These are phyloP conservation scores for Cymbopogon flexuosus DNA, from an alignment of 202 grass and related monocot genomes.

Conservation along the genomic window DNA sequence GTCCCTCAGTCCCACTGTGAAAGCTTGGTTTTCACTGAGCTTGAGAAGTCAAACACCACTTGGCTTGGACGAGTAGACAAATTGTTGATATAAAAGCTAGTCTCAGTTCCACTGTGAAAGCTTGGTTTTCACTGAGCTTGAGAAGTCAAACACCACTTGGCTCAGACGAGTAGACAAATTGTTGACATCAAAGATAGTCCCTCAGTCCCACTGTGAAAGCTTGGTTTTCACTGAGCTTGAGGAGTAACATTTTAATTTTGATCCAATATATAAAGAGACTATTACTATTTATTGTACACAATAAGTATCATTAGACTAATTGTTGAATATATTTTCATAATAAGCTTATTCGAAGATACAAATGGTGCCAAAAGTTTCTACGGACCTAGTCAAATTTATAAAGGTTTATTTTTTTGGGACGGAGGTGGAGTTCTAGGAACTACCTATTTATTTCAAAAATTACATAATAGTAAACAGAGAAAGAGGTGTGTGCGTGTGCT, in stretches of 20 bases:
- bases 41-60: not conserved
- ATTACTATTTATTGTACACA: not conserved
- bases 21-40: not conserved
- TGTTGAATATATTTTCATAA: not conserved
- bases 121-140: too few species aligned
- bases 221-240: too few species aligned
- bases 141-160: not conserved
- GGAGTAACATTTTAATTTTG: not conserved
- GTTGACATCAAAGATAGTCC: not conserved
- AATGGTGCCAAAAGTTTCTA: not conserved
- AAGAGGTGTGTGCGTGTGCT: not conserved
- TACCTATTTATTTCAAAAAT: not conserved
- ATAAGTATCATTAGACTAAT: not conserved
- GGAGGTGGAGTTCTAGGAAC: not conserved
- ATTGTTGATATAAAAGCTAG: not conserved
- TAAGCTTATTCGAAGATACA: not conserved
- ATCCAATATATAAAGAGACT: not conserved
- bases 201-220: too few species aligned
- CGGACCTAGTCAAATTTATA: too few species aligned
- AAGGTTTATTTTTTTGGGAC: not conserved
- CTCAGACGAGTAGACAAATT: not conserved
- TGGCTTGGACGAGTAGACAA: not conserved
- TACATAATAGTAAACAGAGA: not conserved
- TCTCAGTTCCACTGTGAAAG: not conserved
- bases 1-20: too few species aligned